These are phyloP conservation scores for Syzygium oleosum DNA, from an alignment of 345 rosid species.

Conservation along the genomic window DNA sequence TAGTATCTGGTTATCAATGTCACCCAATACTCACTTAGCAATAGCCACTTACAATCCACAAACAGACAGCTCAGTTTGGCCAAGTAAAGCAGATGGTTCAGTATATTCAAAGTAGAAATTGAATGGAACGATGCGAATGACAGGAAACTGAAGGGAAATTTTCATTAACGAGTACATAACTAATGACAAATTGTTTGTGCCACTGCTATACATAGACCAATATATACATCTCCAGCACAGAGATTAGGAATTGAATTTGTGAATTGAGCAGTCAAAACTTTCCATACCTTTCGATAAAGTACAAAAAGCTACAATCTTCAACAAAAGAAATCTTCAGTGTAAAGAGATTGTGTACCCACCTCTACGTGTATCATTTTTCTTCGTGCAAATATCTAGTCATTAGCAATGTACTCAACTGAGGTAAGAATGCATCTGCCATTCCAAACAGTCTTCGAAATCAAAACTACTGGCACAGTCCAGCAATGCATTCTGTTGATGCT, in stretches of 20 bases:
- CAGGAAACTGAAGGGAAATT: neutral
- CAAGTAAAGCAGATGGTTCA: neutral
- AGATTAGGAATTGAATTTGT: constrained; percentile 10
- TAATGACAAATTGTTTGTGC: neutral
- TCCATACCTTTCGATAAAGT: constrained; percentile 13
- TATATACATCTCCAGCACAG: neutral
- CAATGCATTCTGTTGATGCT: constrained; percentile 80
- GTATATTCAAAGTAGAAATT: neutral
- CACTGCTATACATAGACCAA: neutral
- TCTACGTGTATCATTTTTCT: neutral
- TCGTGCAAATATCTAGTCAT: constrained; percentile 11
- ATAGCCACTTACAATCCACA: neutral
- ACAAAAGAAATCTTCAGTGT: neutral
- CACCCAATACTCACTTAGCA: neutral
- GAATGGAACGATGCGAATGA: neutral
- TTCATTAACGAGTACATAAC: neutral
- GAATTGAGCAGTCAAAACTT: constrained; percentile 15
- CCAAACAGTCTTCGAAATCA: constrained; percentile 85
- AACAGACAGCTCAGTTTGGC: neutral
- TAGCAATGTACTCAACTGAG: constrained; percentile 16
- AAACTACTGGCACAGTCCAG: constrained; percentile 93
- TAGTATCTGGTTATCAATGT: neutral
- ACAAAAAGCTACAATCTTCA: constrained; percentile 16
- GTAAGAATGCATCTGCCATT: constrained; percentile 73
- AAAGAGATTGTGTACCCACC: neutral